Conservation (phyloP, 176 grass and related monocot genomes). For the Panicum miliaceum region DNA sequence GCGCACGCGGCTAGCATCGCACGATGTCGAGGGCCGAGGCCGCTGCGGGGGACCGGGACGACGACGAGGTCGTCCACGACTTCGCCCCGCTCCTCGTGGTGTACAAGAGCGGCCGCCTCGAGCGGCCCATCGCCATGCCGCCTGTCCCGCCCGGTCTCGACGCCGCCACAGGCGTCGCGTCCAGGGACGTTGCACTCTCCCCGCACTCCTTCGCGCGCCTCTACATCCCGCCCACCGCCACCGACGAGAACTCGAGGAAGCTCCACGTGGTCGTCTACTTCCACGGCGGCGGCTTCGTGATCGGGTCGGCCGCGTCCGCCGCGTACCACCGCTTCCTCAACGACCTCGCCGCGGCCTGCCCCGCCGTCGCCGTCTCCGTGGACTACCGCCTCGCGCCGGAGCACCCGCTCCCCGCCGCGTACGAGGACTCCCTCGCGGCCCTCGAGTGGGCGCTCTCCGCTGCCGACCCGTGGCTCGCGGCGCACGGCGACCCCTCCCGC, state of each 20-base stretch:
- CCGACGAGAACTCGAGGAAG: not conserved
- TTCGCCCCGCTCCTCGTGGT: constrained; percentile 49
- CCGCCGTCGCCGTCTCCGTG: constrained; percentile 39
- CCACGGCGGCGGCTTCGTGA: constrained; percentile 60
- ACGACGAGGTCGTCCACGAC: constrained; percentile 48
- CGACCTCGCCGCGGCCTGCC: constrained; percentile 35
- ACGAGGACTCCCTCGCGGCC: constrained; percentile 51
- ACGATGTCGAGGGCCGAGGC: constrained; percentile 1
- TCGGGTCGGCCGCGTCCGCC: constrained; percentile 37
- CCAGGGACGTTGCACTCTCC: constrained; percentile 57
- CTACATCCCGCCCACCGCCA: constrained; percentile 45
- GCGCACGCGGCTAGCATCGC: not conserved
- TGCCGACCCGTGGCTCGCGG: constrained; percentile 52
- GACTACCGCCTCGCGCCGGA: constrained; percentile 58
- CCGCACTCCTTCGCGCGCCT: constrained; percentile 44
- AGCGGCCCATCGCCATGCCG: constrained; percentile 38
- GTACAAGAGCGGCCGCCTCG: constrained; percentile 55
- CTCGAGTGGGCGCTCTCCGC: constrained; percentile 41
- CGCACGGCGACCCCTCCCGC: constrained; percentile 25
- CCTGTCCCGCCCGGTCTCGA: constrained; percentile 37
- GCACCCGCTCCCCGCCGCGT: constrained; percentile 49
- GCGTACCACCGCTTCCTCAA: constrained; percentile 60
- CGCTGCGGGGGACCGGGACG: not conserved
- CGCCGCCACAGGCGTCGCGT: constrained; percentile 48
- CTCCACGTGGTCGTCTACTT: constrained; percentile 59